Base-by-base conservation (phyloP, 208 protist genomes). In the Zelonia costaricensis region DNA sequence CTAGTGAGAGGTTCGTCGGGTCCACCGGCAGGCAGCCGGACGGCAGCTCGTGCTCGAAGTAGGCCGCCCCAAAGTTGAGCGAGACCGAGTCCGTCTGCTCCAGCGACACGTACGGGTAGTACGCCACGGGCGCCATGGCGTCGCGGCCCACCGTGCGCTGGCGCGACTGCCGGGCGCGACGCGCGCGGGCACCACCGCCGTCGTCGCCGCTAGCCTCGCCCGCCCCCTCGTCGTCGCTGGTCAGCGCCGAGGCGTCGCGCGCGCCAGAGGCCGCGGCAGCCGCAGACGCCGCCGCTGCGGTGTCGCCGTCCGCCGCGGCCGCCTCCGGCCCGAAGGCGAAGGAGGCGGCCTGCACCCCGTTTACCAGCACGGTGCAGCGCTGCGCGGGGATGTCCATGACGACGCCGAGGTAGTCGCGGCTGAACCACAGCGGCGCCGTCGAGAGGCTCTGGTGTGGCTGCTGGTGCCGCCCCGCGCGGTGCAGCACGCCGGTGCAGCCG, bases 1-100 rank as follows among this genome's bases (percentile, higher is more conserved):
- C 88, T 2, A 96, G 64, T 31, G 71, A 80, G 10, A 91, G 66
- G 55, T 95, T 83, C 3, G 77, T 67, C 5, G 88, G 86, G 71
- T 94, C 87, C 23, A 97, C 72, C 28, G 92, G 89, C 45, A 93
- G 67, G 61, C 78, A 92, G 67, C 80, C 76, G 20, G 62, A 62
- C 4, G 92, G 89, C 10, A 75, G 15, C 30, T 90, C 88, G 49
- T 80, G 91, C 51, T 97, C 89, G 73, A 97, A 97, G 58, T 92
- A 78, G 2, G 82, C 54, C 18, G 77, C 79, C 31, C 92, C 92
- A 75, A 95, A 95, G 67, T 97, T 97, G 44, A 97, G 71, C 3
- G 51, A 72, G 10, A 93, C 64, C 12, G 63, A 75, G 58, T 94
- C 88, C 3, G 72, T 78, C 38, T 80, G 68, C 18, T 84, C 79